Evolutionary conservation across 768 basidiomycete species (phyloP).

Genomic region (Lentinus tigrinus): DNA sequence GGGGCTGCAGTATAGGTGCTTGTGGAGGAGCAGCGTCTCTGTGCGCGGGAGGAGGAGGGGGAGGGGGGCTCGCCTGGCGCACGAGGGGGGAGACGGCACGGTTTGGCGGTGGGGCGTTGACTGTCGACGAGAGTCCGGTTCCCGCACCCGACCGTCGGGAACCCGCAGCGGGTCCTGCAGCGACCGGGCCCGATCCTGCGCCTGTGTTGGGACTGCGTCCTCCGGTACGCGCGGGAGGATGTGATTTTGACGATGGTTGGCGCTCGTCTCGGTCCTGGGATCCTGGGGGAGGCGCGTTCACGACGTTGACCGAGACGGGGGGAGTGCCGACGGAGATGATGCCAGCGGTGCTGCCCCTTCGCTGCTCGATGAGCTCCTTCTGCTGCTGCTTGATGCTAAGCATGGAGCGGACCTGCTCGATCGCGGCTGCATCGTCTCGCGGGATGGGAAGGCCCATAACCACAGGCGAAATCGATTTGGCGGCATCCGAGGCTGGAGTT

Average conservation of each 20-base stretch:
- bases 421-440: constrained; percentile 55
- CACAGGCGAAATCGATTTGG: constrained; percentile 63
- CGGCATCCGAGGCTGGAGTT: constrained; percentile 26
- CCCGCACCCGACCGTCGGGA: not conserved
- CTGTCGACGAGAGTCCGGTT: constrained; percentile 3
- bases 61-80: constrained; percentile 27
- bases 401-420: constrained; percentile 65
- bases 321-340: constrained; percentile 24
- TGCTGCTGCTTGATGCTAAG: constrained; percentile 68
- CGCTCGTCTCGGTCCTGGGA: constrained; percentile 24
- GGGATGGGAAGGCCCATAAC: constrained; percentile 56
- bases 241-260: not conserved
- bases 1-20: constrained; percentile 18
- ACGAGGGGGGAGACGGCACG: constrained; percentile 38
- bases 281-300: constrained; percentile 15
- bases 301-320: constrained; percentile 24
- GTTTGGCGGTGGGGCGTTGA: constrained; percentile 24
- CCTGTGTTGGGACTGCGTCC: constrained; percentile 40
- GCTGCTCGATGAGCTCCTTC: constrained; percentile 68
- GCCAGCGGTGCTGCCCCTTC: constrained; percentile 54
- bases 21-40: constrained; percentile 28
- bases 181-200: constrained; percentile 18
- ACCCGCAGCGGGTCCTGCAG: constrained; percentile 24
- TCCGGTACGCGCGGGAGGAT: not conserved
- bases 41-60: constrained; percentile 31